Base-by-base conservation (phyloP, 768 basidiomycete species). In the Punctularia strigosozonata region DNA sequence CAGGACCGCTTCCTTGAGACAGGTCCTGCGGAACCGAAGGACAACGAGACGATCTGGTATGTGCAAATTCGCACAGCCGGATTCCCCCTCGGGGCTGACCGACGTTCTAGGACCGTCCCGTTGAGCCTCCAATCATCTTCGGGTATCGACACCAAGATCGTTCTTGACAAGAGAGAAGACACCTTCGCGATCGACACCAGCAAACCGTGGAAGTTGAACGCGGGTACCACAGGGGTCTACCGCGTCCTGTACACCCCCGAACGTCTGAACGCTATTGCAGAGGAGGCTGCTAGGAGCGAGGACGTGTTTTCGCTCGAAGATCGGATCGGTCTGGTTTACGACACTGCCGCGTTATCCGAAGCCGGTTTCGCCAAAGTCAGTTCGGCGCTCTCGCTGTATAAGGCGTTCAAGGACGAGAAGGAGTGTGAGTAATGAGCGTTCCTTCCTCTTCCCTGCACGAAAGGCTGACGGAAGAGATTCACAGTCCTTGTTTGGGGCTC, bases 1-100 rank as follows among this genome's bases (percentile, higher is more conserved):
- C 95, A 98, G 60, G 86, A 95, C 54, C 72, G 95, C 15, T 98
- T 95, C 71, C 64, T 98, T 34, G 82, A 87, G 53, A 84, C 80
- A 0, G 92, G 90, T 0, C 71, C 39, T 14, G 42, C 47, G 10
- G 35, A 35, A 4, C 42, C 41, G 3, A 37, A 46, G 40, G 41
- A 48, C 31, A 46, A 48, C 40, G 42, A 48, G 33, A 48, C 47
- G 19, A 46, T 48, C 36, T 48, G 47, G 47, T 46, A 14, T 8
- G 44, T 26, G 13, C 39, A 15, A 19, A 18, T 32, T 39, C 32
- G n/a, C 15, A 13, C 36, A 7, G 23, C 42, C 19, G 37, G 5
- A n/a, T 30, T 20, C 6, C 14, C 20, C 25, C 12, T 8, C 21
- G 26, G 22, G 48, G 19, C n/a, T 12, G n/a, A 7, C 15, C 12